Evolutionary conservation across 2,329 filamentous ascomycete species (phyloP).

Genomic region (Neodidymelliopsis sp.): DNA sequence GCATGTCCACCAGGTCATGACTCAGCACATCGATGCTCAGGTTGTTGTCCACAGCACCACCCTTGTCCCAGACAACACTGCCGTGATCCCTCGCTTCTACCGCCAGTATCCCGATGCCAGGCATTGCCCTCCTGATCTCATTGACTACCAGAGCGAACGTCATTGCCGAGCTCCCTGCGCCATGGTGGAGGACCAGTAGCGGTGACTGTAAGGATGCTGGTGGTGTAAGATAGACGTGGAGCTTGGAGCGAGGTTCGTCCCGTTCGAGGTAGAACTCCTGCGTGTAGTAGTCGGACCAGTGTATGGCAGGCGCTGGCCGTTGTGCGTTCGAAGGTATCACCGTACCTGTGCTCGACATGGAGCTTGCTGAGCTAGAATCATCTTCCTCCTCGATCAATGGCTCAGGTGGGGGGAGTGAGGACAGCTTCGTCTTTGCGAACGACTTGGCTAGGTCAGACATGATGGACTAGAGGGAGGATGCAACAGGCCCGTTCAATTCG

Average conservation of each 20-base stretch:
- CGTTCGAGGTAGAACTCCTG: slow-evolving; percentile 79
- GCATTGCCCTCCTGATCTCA: slow-evolving; percentile 78
- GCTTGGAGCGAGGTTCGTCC: slow-evolving; percentile 59
- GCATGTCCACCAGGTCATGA: slow-evolving; percentile 73
- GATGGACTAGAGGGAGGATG: slow-evolving; percentile 1
- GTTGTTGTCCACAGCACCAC: slow-evolving; percentile 60
- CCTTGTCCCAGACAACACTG: slow-evolving; percentile 58
- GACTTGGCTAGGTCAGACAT: slow-evolving; percentile 86
- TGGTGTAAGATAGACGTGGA: slow-evolving; percentile 89
- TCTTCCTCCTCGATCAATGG: slow-evolving; percentile 58
- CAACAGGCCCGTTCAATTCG: background rate
- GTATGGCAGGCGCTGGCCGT: slow-evolving; percentile 66
- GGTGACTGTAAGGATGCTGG: slow-evolving; percentile 73
- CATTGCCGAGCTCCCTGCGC: slow-evolving; percentile 89
- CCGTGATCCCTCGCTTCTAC: slow-evolving; percentile 90
- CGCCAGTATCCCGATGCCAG: slow-evolving; percentile 82
- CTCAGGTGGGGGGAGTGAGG: slow-evolving; percentile 64
- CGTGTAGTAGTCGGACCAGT: slow-evolving; percentile 91
- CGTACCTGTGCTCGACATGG: slow-evolving; percentile 93
- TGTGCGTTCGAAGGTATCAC: slow-evolving; percentile 79
- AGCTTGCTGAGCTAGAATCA: slow-evolving; percentile 68
- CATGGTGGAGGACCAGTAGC: slow-evolving; percentile 92
- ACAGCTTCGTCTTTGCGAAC: slow-evolving; percentile 79
- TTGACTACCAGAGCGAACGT: slow-evolving; percentile 85
- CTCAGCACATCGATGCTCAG: slow-evolving; percentile 77